Evolutionary conservation across 2,329 filamentous ascomycete species (phyloP), one percentile per base, ranked within the genome.

Genomic region (Elsinoe perseae): DNA sequence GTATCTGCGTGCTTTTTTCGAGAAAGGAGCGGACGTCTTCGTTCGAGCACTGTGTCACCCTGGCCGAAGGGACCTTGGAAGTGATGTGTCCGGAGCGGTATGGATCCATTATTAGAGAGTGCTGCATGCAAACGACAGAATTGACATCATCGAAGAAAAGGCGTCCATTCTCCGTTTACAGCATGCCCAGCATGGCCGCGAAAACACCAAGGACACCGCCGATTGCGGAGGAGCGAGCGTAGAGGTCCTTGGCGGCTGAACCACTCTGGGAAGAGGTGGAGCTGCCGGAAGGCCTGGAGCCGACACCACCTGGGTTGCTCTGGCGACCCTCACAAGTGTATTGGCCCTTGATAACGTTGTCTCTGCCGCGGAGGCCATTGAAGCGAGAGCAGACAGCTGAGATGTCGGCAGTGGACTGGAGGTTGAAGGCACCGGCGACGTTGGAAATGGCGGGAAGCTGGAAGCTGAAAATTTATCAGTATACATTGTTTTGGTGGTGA

Each of bases 361-460:
- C 65, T 64, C 65, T 65, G 61, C 71, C 66, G 54, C 69, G 64
- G 58, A 75, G 66, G 7, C 59, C 48, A 62, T 73, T 60, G 71
- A 76, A 77, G 57, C 65, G 57, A 58, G 59, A 58, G 70, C 76
- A 78, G 32, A 65, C 64, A 20, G 59, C 54, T 54, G 64, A 63
- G 60, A 78, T 66, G 64, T 77, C 68, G 46, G 65, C 65, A 52
- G 70, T 69, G 12, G 73, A 75, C 65, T 75, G 72, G 54, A 78
- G 64, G 71, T 76, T 77, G 71, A 77, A 77, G 43, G 75, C 73
- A 69, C 76, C 76, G 60, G 68, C 68, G 61, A 77, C 73, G 57
- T 71, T 69, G 58, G 67, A 63, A 38, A 78, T 68, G 16, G 73
- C 68, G 59, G 87, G 85, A 55, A 96, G 80, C 32, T 77, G 68